Base-by-base conservation (phyloP, 148 eudicot species). In the Persicaria maculosa region DNA sequence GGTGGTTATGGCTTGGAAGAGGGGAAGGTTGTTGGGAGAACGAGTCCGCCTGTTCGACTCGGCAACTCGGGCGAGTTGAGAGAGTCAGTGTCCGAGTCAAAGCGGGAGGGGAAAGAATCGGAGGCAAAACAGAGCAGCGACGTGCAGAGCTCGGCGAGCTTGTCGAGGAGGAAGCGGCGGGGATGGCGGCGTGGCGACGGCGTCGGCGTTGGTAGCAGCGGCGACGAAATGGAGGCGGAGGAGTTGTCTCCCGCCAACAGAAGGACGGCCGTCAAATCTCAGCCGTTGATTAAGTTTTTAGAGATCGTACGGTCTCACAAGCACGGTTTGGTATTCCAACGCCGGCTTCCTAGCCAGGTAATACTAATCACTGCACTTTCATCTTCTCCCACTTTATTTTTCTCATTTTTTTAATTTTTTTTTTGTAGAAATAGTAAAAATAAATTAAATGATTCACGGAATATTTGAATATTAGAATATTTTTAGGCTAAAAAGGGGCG, bases 81-180 rank as follows among this genome's bases (percentile, higher is more conserved):
- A 74, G 85, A 84, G 50, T 83, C 87, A 73, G 82, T 74, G 74
- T 20, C 67, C 68, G 68, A 62, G 83, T 80, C 10, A 88, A 85
- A 79, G 85, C 72, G 20, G 77, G 69, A 43, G 73, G 45, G 48
- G 70, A 70, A 74, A 74, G 71, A 71, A 61, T 31, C 40, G 62
- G 50, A 76, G 67, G 76, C 15, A 72, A 77, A 75, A 74, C 79
- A 77, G 70, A 87, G 50, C 19, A 85, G 91, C 68, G 93, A 85
- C 31, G 85, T 87, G 69, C 89, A 82, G 73, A 89, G 93, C 73
- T 79, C 93, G 9, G 90, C 85, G 47, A 87, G 85, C 68, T 76
- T 81, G 58, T 80, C 83, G 81, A 80, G 83, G 76, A 80, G 74
- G 74, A 80, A 72, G 76, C 74, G 72, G 57, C 36, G 83, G 83